Evolutionary conservation across 192 early-diverging fungal genomes (phyloP), one percentile per base, ranked within the genome.

Genomic region (Entomortierella beljakovae): DNA sequence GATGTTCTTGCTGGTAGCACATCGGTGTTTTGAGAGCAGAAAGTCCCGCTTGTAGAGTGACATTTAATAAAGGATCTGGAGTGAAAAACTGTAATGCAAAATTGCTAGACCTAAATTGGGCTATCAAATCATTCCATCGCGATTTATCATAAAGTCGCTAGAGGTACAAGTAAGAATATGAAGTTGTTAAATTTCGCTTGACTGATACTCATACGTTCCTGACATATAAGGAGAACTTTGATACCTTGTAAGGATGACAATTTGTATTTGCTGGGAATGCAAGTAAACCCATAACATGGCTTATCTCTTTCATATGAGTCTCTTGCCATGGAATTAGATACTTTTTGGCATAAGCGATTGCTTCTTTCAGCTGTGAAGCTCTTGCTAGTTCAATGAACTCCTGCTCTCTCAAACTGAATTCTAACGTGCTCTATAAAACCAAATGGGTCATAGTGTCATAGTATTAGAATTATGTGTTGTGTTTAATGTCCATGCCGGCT

Each of bases 321-420:
- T 88, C 92, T 5, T 89, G 85, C 91, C 91, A 98, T 23, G 91
- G 71, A 2, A 86, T 87, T 28, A 99, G 72, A 66, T 97, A 85
- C 82, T 97, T 97, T 50, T 92, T 90, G 13, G 94, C 88, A 80
- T 99, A 98, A 8, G 69, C 75, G 52, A 99, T 94, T 0, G 97
- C 97, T 7, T 92, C 94, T 25, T 80, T 61, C 15, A 80, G 80
- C 28, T 90, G 87, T 23, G 85, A 81, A 11, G 64, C 86, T 26
- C 94, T 85, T 3, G 90, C 90, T 48, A 98, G 87, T 70, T 99
- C 97, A 37, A 99, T 90, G 79, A 91, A 96, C 80, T 99, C 98
- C 83, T 98, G 97, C 40, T 98, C 67, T 1, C 96, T 89, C 62
- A 99, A 86, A 71, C 98, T 93, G 85, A 99, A 99, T 81, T 99